A percentile compares a stretch with the other conserved stretches of the same genome.
phyloP scores from a whole-genome alignment of 129 eudicot genomes.

The Arctium minus region DNA sequence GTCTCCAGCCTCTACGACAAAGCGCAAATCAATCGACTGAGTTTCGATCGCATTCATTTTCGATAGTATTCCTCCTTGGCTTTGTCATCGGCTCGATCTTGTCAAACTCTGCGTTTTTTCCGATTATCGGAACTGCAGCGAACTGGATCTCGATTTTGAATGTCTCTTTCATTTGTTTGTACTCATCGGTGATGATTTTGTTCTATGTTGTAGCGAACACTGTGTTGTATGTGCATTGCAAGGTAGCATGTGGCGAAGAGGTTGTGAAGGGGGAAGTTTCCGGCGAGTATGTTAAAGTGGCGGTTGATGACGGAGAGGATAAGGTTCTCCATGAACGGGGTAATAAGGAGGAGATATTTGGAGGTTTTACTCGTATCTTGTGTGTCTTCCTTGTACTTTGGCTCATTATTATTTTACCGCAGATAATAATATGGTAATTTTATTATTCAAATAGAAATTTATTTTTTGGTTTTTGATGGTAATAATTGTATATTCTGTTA shows the following conservation, averaged over 20 bases:
- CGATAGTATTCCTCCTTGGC: neutral
- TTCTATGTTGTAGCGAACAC: conserved; percentile 39
- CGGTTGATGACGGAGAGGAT: conserved; percentile 50
- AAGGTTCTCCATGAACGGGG: conserved; percentile 31
- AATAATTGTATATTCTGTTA: no score
- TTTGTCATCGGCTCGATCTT: neutral
- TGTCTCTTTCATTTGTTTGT: conserved; percentile 27
- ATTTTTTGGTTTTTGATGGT: no score
- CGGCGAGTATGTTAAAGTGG: conserved; percentile 48
- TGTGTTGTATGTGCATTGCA: conserved; percentile 68
- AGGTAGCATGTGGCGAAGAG: conserved; percentile 50
- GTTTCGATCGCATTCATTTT: neutral
- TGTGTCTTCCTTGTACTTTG: neutral
- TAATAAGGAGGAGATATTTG: conserved; percentile 1
- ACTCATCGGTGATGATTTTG: conserved; percentile 11
- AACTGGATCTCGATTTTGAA: conserved; percentile 34
- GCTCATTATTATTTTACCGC: neutral
- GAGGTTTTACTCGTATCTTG: conserved; percentile 1
- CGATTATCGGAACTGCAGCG: neutral
- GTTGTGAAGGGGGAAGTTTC: conserved; percentile 51
- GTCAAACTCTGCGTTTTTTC: neutral
- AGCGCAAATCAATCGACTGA: conserved; percentile 11
- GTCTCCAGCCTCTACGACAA: conserved; percentile 14
- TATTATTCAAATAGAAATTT: no score
- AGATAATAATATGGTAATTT: neutral